Evolutionary conservation across 2,329 filamentous ascomycete genomes (phyloP).

Genomic region (Calonectria hongkongensis): DNA sequence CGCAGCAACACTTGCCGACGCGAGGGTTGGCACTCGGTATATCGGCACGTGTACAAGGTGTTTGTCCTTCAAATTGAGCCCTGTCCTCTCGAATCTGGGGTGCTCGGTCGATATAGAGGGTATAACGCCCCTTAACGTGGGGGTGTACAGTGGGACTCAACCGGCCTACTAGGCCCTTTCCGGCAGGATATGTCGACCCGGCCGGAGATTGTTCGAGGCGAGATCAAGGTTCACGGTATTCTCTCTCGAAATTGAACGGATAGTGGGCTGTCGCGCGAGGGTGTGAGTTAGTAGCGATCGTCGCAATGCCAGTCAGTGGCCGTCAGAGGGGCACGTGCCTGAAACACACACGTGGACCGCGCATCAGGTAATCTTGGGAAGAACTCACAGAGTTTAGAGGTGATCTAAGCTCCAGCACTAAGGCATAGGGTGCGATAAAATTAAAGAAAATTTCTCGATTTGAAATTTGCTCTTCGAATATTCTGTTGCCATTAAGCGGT

Average conservation of each 20-base stretch:
- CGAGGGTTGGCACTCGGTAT: not conserved
- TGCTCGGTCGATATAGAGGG: constrained; percentile 26
- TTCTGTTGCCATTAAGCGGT: not conserved
- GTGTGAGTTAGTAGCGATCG: not conserved
- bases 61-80: constrained; percentile 12
- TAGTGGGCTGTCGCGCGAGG: not conserved
- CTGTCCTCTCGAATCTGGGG: constrained; percentile 8
- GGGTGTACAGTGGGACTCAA: constrained; percentile 20
- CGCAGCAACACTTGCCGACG: not conserved
- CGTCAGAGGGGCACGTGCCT: constrained; percentile 9
- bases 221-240: not conserved
- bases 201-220: constrained; percentile 19
- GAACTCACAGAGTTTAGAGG: not conserved
- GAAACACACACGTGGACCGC: not conserved
- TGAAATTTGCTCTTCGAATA: not conserved
- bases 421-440: not conserved
- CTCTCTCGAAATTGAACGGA: not conserved
- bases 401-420: not conserved
- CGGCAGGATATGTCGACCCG: not conserved
- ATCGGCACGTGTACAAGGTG: not conserved
- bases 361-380: not conserved
- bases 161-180: constrained; percentile 29
- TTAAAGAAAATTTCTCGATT: not conserved
- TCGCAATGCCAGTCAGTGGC: constrained; percentile 8
- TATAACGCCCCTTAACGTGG: constrained; percentile 27